Evolutionary conservation across 2,329 filamentous ascomycete species (phyloP).

Genomic region (Diatrype stigma): DNA sequence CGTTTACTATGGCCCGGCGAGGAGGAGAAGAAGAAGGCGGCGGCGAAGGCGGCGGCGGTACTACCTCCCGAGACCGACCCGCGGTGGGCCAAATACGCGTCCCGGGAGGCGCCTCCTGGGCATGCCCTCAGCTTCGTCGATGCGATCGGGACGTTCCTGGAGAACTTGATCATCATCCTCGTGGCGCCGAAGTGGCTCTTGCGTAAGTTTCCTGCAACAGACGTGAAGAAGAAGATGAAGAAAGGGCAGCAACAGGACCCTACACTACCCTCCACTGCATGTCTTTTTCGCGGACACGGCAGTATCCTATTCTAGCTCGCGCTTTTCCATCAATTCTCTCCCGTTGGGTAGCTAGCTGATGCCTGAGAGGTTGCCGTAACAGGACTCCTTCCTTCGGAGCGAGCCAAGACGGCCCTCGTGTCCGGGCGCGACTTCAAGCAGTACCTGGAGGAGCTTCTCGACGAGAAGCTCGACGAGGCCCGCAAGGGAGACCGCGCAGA

Average conservation of each 20-base stretch:
- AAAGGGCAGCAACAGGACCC: too few species aligned
- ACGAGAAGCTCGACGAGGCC: constrained; percentile 50
- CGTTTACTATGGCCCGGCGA: constrained; percentile 60
- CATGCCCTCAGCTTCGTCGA: constrained; percentile 63
- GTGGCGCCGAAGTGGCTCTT: constrained; percentile 55
- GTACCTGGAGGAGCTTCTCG: constrained; percentile 67
- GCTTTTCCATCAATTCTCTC: too few species aligned
- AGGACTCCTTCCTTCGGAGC: constrained; percentile 28
- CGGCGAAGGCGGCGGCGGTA: too few species aligned
- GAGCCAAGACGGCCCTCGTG: constrained; percentile 50
- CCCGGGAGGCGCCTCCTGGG: constrained; percentile 42
- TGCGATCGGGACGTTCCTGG: constrained; percentile 56
- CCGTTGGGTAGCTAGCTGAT: too few species aligned
- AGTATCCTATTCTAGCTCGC: too few species aligned
- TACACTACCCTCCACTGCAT: too few species aligned
- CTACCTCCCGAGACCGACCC: constrained; percentile 38
- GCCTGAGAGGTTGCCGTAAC: too few species aligned
- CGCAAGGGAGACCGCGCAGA: constrained; percentile 35
- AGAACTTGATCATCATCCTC: constrained; percentile 60
- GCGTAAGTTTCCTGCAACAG: too few species aligned
- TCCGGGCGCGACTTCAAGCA: constrained; percentile 60
- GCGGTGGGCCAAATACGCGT: constrained; percentile 44
- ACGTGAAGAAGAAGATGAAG: too few species aligned
- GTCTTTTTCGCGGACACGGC: too few species aligned
- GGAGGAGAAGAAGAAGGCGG: too few species aligned